Percentiles rank a stretch among this genome's conserved stretches.
Evolutionary conservation across 768 basidiomycete species (phyloP).

Genomic region (Psilocybe subaeruginosa): DNA sequence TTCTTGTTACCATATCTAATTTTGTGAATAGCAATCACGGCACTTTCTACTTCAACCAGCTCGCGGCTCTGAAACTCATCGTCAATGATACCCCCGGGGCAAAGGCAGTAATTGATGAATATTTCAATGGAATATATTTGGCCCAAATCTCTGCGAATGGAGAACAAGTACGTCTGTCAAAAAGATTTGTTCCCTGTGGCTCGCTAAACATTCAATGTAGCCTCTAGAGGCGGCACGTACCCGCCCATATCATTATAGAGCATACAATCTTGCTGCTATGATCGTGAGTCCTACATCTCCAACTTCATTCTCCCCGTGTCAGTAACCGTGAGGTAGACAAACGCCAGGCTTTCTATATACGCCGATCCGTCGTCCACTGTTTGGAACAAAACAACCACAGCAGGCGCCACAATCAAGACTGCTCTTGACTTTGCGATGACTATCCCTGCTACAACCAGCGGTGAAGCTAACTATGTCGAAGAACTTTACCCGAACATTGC

Average conservation of each 20-base stretch:
- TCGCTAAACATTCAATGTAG: slow-evolving; percentile 28
- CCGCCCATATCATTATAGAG: slow-evolving; percentile 67
- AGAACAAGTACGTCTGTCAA: slow-evolving; percentile 47
- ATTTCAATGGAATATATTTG: slow-evolving; percentile 53
- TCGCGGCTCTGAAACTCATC: slow-evolving; percentile 57
- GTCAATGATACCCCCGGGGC: slow-evolving; percentile 55
- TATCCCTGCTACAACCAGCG: slow-evolving; percentile 32
- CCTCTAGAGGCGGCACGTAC: slow-evolving; percentile 65
- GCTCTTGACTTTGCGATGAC: slow-evolving; percentile 64
- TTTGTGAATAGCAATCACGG: slow-evolving; percentile 59
- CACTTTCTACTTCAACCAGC: slow-evolving; percentile 64
- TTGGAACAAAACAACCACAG: slow-evolving; percentile 53
- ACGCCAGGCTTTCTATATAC: slow-evolving; percentile 55
- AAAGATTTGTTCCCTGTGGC: background rate
- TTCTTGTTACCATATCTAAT: background rate
- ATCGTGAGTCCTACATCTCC: slow-evolving; percentile 44
- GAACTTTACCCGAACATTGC: slow-evolving; percentile 64
- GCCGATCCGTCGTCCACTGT: slow-evolving; percentile 40
- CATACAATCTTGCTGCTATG: slow-evolving; percentile 71
- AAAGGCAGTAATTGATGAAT: slow-evolving; percentile 44
- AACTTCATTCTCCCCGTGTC: background rate
- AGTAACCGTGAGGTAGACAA: slow-evolving; percentile 42
- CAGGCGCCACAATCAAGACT: slow-evolving; percentile 58
- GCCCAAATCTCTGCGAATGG: slow-evolving; percentile 58
- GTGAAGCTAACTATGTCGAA: slow-evolving; percentile 39